Evolutionary conservation across 192 early-diverging fungal species (phyloP).

Genomic region (Coemansia sp.): DNA sequence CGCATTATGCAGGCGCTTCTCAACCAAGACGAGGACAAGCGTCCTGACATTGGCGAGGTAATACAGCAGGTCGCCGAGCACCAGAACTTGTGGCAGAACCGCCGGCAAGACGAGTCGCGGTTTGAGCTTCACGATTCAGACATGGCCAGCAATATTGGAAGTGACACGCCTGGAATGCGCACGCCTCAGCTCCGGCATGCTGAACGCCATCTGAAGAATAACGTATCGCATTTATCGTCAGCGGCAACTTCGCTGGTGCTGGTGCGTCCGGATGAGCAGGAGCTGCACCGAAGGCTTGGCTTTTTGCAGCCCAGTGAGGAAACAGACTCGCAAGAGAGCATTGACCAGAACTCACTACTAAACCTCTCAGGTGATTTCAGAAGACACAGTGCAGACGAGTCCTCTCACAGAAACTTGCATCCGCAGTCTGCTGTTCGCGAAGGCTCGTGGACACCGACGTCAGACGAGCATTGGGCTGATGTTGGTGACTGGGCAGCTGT

Average conservation of each 20-base stretch:
- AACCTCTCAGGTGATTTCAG: neutral
- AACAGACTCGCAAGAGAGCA: neutral
- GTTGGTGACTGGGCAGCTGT: neutral
- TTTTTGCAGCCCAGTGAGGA: neutral
- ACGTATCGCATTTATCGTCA: neutral
- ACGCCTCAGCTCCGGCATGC: conserved; percentile 10
- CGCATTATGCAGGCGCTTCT: conserved; percentile 38
- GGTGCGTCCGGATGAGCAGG: neutral
- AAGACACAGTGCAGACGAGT: conserved; percentile 24
- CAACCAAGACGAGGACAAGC: conserved; percentile 39
- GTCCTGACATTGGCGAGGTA: conserved; percentile 40
- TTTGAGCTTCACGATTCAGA: conserved; percentile 46
- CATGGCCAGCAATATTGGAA: conserved; percentile 21
- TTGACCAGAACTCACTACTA: neutral
- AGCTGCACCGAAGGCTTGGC: neutral
- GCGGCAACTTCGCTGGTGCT: conserved; percentile 4
- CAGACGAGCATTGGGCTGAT: conserved; percentile 9
- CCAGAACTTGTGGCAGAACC: conserved; percentile 36
- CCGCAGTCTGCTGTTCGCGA: neutral
- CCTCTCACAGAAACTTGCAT: neutral
- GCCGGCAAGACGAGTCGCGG: conserved; percentile 27
- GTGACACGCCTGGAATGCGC: conserved; percentile 17
- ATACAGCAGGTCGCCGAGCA: conserved; percentile 28
- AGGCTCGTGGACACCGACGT: neutral
- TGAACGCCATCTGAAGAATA: neutral